Evolutionary conservation across 306 rosid species (phyloP).

Genomic region (Carpinus viminea): DNA sequence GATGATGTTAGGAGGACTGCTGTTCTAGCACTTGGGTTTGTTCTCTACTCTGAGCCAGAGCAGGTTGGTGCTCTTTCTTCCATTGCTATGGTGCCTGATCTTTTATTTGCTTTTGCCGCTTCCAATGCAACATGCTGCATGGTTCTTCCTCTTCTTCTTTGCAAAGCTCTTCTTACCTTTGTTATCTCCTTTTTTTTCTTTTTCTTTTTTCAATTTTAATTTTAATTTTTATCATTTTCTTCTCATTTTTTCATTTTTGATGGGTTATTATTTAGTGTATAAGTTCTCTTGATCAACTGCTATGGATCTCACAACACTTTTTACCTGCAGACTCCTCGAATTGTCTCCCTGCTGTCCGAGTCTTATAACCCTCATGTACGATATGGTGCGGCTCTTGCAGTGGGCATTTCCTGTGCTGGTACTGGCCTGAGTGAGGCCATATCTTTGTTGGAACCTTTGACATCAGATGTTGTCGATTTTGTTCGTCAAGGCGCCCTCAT

Average conservation of each 20-base stretch:
- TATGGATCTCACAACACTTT: slow-evolving; percentile 7
- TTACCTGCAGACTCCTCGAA: slow-evolving; percentile 82
- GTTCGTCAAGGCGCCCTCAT: slow-evolving; percentile 98
- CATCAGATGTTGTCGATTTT: slow-evolving; percentile 97
- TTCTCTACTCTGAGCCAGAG: slow-evolving; percentile 95
- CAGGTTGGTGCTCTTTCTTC: slow-evolving; percentile 60
- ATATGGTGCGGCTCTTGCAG: slow-evolving; percentile 98
- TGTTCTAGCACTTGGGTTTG: slow-evolving; percentile 97
- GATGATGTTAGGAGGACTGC: slow-evolving; percentile 99
- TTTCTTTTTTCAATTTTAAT: background rate
- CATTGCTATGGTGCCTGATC: background rate
- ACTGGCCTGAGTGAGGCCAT: slow-evolving; percentile 98
- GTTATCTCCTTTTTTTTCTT: background rate
- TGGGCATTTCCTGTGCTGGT: slow-evolving; percentile 98
- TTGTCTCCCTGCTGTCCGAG: slow-evolving; percentile 90
- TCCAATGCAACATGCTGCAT: background rate
- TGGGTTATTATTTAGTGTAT: slow-evolving; percentile 11
- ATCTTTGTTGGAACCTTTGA: slow-evolving; percentile 92
- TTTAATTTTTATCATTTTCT: background rate
- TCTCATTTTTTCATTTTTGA: background rate
- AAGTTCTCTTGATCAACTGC: background rate
- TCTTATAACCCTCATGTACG: slow-evolving; percentile 98
- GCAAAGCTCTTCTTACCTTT: background rate
- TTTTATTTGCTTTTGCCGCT: background rate
- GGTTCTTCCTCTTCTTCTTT: background rate